Evolutionary conservation across 768 basidiomycete genomes (phyloP), one percentile per base, ranked within the genome.

Genomic region (Boletus vermiculosoides): DNA sequence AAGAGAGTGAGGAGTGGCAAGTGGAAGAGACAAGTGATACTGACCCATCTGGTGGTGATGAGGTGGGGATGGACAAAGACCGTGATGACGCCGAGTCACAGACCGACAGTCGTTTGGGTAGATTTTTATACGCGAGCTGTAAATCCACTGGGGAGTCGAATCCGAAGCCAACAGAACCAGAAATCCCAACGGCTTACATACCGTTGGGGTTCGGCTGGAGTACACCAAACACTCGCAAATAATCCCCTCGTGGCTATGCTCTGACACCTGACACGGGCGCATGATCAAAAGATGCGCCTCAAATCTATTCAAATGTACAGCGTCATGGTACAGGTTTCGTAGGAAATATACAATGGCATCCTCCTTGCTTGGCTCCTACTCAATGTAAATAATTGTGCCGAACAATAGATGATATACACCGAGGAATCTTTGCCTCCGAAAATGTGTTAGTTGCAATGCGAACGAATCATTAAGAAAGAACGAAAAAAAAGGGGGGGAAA

Each of bases 31-130:
- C 18, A 41, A 12, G 48, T 5, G 36, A 54, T 20, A 70, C 76
- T 23, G 57, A 81, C 79, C 70, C 81, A 80, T 81, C 64, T 39
- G 3, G 31, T 22, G n/a, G 12, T 4, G 25, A 45, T 33, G 57
- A 55, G 51, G 56, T 52, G 50, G 59, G 33, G 49, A 34, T 49
- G 34, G 41, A 60, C 49, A 70, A 64, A 30, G 71, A 72, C 30
- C 46, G 72, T 73, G 57, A 37, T 48, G 72, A 67, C 60, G 48
- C 61, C 66, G 7, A 58, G 71, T 71, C 65, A 23, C 65, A 58
- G 61, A 74, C 67, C 25, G 52, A 56, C 46, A 2, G 66, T 59
- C 72, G 72, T 72, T 73, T 63, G 63, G 40, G 18, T 30, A 15
- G 52, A 52, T 58, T 63, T 73, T 69, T 71, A 72, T 66, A 61